phyloP scores from a whole-genome alignment of 2,329 filamentous ascomycete genomes.

The Pseudogymnoascus sp. region DNA sequence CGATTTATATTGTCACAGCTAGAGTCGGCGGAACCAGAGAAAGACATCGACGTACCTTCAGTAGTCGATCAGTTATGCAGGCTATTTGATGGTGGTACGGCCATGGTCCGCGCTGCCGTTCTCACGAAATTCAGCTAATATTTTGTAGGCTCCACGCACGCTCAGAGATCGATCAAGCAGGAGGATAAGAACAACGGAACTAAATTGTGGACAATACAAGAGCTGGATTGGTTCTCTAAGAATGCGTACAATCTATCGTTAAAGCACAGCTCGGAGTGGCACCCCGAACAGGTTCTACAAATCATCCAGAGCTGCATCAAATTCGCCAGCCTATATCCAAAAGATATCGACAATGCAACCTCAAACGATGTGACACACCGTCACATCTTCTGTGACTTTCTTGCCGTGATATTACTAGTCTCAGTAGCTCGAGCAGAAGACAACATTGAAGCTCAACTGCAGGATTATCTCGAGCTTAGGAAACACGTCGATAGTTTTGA shows the following conservation, averaged over 20 bases:
- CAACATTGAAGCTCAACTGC: conserved; percentile 44
- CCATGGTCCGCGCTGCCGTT: neutral
- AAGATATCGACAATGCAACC: conserved; percentile 38
- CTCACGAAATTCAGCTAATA: conserved; percentile 11
- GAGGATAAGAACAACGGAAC: conserved; percentile 34
- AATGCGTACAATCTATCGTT: conserved; percentile 75
- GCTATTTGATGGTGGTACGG: conserved; percentile 45
- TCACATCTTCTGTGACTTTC: conserved; percentile 64
- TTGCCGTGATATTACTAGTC: conserved; percentile 48
- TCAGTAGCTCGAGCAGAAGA: conserved; percentile 49
- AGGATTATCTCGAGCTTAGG: conserved; percentile 57
- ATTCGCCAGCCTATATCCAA: conserved; percentile 47
- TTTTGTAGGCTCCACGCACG: conserved; percentile 27
- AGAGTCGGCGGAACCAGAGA: conserved; percentile 24
- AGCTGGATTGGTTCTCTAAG: conserved; percentile 79
- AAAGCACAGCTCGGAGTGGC: conserved; percentile 50
- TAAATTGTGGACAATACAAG: conserved; percentile 34
- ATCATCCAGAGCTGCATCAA: conserved; percentile 50
- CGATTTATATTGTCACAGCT: conserved; percentile 42
- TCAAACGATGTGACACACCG: conserved; percentile 50
- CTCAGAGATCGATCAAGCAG: conserved; percentile 38
- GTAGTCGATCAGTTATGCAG: conserved; percentile 47
- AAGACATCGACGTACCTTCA: conserved; percentile 17
- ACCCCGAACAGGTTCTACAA: conserved; percentile 46
- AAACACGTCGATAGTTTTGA: conserved; percentile 57